These are phyloP conservation scores for Pyrus betulifolia DNA, from an alignment of 306 rosid genomes.

Conservation along the genomic window DNA sequence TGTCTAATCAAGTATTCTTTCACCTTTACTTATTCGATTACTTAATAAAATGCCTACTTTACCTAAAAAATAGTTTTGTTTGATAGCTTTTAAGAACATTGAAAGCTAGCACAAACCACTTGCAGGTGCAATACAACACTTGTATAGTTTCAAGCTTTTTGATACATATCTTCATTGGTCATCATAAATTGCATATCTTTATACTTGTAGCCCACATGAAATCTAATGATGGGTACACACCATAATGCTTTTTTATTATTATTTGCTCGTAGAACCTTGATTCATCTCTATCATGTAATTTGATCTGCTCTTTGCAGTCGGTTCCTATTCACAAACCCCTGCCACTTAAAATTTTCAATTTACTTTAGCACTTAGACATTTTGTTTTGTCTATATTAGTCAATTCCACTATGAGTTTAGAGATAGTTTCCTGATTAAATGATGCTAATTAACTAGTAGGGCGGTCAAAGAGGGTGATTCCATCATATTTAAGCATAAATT, in stretches of 20 bases:
- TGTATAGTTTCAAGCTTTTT: background rate
- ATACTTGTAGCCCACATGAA: constrained; percentile 26
- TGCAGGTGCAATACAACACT: constrained; percentile 12
- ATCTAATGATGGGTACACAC: constrained; percentile 31
- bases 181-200: constrained; percentile 35
- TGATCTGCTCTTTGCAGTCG: constrained; percentile 10
- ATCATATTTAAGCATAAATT: constrained; percentile 14
- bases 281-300: constrained; percentile 13
- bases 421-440: constrained; percentile 29
- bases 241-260: background rate
- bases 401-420: constrained; percentile 16
- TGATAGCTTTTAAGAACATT: constrained; percentile 34
- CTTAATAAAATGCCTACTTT: constrained; percentile 32
- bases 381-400: constrained; percentile 11
- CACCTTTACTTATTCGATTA: constrained; percentile 16
- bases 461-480: constrained; percentile 18
- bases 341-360: constrained; percentile 22
- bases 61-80: constrained; percentile 26
- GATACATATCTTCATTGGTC: constrained; percentile 24
- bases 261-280: constrained; percentile 29
- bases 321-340: background rate
- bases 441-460: constrained; percentile 25
- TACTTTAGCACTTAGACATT: constrained; percentile 13
- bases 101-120: constrained; percentile 19
- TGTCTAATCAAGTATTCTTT: constrained; percentile 15